Evolutionary conservation across 1,139 yeast genomes (phyloP), one percentile per base, ranked within the genome.

Genomic region (Candida buenavistaensis): DNA sequence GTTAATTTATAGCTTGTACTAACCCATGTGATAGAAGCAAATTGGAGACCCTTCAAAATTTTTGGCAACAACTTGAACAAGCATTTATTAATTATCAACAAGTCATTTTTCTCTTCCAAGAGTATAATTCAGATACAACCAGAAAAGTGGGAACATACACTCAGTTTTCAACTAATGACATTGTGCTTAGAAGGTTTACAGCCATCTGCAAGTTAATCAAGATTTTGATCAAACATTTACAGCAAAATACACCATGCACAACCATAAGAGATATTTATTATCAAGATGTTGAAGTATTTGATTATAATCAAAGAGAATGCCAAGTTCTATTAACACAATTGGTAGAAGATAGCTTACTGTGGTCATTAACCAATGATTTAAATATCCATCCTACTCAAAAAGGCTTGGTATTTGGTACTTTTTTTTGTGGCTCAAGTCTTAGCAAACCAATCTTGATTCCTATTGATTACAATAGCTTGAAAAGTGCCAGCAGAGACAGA

Each of bases 221-320:
- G 33, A 33, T 51, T 6, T 36, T 56, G 15, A 43, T 48, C 2
- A 30, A 43, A 6, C 63, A 62, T 27, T 37, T 59, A 12, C 14
- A 25, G 8, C 42, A 37, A 10, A 30, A 35, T 3, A 30, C 39
- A 3, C 48, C 48, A 10, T 41, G 47, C 2, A 65, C 74, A 1
- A 80, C 90, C 0, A 68, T 71, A 38, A 59, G 95, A 41, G 90
- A 84, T 46, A 43, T 85, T 0, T 85, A 67, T 55, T 85, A 85
- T 52, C 72, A 71, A 38, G 83, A 83, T 49, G 86, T 80, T 1
- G 62, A 57, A 6, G 50, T 82, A 5, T 85, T 80, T 52, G 51
- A 55, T 23, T 38, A 38, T 14, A 51, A 51, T 1, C 92, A 84
- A 49, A 13, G 44, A 1, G 52, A 44, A 4, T 78, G 80, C 2